These are phyloP conservation scores for Pyrenophora tritici-repentis DNA, from an alignment of 2,329 filamentous ascomycete species.

Conservation along the genomic window DNA sequence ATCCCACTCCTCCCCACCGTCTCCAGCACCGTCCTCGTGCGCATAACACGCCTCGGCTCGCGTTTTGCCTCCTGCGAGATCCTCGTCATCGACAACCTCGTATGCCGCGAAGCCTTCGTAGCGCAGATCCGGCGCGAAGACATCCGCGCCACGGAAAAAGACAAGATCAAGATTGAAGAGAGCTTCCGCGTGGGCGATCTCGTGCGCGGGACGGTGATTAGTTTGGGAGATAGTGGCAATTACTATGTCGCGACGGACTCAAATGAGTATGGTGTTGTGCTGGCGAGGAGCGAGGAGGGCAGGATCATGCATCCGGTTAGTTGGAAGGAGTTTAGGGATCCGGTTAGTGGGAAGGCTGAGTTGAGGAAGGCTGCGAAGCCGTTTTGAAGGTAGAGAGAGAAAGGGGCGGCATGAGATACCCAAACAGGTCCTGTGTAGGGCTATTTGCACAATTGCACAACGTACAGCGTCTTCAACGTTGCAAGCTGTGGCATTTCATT, in stretches of 20 bases:
- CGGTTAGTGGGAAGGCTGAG: slow-evolving; percentile 76
- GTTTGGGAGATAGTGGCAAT: slow-evolving; percentile 87
- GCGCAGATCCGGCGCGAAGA: slow-evolving; percentile 87
- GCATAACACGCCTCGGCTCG: slow-evolving; percentile 82
- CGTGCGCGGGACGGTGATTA: slow-evolving; percentile 85
- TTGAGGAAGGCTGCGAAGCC: slow-evolving; percentile 92
- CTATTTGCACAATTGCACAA: no score
- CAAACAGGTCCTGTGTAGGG: no score
- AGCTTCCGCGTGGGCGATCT: slow-evolving; percentile 93
- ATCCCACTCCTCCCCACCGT: slow-evolving; percentile 82
- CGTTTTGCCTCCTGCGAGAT: slow-evolving; percentile 87
- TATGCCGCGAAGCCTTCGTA: slow-evolving; percentile 80
- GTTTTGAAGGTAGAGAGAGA: slow-evolving; percentile 49
- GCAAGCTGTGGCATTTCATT: no score
- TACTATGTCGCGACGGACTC: slow-evolving; percentile 93
- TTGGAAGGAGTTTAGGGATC: slow-evolving; percentile 94
- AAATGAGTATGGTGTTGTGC: slow-evolving; percentile 91
- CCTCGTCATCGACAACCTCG: slow-evolving; percentile 71
- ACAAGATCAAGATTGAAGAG: slow-evolving; percentile 88
- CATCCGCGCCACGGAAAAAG: slow-evolving; percentile 92
- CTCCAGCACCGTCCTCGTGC: slow-evolving; percentile 77
- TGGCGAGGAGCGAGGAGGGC: slow-evolving; percentile 85
- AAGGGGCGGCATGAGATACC: not conserved
- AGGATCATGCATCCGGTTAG: slow-evolving; percentile 91
- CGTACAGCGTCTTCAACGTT: no score